These are phyloP conservation scores for Beauveria pseudobassiana DNA, from an alignment of 2,329 filamentous ascomycete genomes.

Conservation along the genomic window DNA sequence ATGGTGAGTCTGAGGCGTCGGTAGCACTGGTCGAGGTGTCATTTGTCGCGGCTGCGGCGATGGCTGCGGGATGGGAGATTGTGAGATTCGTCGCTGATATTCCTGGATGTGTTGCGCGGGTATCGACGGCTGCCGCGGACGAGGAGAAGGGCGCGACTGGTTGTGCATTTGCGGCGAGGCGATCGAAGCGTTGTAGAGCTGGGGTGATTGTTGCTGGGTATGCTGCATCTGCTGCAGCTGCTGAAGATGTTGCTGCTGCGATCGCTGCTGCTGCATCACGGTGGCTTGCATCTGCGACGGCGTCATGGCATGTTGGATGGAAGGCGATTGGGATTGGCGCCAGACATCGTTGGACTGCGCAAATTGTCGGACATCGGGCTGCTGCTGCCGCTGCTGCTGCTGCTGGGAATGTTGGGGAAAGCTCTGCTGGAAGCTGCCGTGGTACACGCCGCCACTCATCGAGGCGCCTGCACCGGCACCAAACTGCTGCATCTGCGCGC, in stretches of 20 bases:
- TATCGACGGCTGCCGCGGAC: slow-evolving; percentile 8
- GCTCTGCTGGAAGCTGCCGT: not conserved
- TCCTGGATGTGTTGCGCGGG: slow-evolving; percentile 13
- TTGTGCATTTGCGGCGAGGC: slow-evolving; percentile 12
- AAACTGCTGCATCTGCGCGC: slow-evolving; percentile 8
- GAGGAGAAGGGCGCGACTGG: slow-evolving; percentile 16
- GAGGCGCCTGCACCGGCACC: not conserved
- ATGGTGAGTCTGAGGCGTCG: slow-evolving; percentile 3
- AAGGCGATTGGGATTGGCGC: slow-evolving; percentile 8
- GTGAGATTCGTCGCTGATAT: slow-evolving; percentile 10
- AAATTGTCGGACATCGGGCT: not conserved
- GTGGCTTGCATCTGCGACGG: slow-evolving; percentile 16
- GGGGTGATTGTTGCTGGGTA: slow-evolving; percentile 20
- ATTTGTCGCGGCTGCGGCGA: slow-evolving; percentile 10
- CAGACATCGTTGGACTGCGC: slow-evolving; percentile 3
- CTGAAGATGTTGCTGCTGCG: slow-evolving; percentile 21
- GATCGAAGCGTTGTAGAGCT: slow-evolving; percentile 6
- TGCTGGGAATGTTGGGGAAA: slow-evolving; percentile 8
- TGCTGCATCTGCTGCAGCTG: slow-evolving; percentile 23
- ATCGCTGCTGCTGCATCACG: slow-evolving; percentile 14
- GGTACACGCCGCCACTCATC: not conserved
- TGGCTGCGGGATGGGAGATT: slow-evolving; percentile 10
- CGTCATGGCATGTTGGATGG: slow-evolving; percentile 16
- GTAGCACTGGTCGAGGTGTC: slow-evolving; percentile 3
- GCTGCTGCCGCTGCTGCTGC: not conserved